A percentile compares a stretch with the other conserved stretches of the same genome.
Conservation (phyloP, 345 rosid species). For the Eucalyptus sp. region DNA sequence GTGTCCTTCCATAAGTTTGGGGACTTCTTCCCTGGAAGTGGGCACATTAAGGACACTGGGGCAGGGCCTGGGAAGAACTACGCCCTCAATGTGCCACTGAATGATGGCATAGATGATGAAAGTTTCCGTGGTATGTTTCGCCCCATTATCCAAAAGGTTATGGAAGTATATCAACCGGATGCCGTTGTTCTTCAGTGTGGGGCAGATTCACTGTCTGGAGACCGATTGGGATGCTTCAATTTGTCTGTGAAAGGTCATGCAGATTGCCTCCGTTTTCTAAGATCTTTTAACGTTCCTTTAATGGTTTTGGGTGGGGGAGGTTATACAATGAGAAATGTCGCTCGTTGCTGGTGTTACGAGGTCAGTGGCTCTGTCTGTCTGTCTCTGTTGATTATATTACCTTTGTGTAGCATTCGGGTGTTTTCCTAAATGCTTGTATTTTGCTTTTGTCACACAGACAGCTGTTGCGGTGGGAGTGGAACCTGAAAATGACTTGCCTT, state of each 20-base stretch:
- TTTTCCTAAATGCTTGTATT: not conserved
- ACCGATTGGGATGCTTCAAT: conserved; percentile 93
- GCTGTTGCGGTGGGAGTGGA: conserved; percentile 97
- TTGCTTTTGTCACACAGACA: conserved; percentile 33
- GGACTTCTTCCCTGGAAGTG: conserved; percentile 96
- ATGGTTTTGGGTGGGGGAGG: conserved; percentile 99
- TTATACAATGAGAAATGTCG: conserved; percentile 93
- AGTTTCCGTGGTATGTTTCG: conserved; percentile 73
- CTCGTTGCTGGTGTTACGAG: conserved; percentile 99
- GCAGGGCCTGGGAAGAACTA: conserved; percentile 60
- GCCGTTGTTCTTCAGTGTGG: conserved; percentile 99
- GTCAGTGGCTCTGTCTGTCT: conserved; percentile 19
- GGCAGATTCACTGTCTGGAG: conserved; percentile 96
- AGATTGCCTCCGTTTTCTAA: conserved; percentile 80
- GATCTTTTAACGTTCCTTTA: conserved; percentile 87
- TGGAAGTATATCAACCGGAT: conserved; percentile 97
- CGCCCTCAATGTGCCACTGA: conserved; percentile 90
- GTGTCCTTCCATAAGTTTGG: conserved; percentile 97
- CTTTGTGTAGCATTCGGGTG: not conserved
- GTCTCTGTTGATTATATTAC: not conserved
- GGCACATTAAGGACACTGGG: conserved; percentile 79
- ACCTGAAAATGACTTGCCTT: conserved; percentile 88
- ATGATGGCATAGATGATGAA: conserved; percentile 86
- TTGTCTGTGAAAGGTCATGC: conserved; percentile 98
- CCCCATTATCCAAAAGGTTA: conserved; percentile 80